Conservation (phyloP, 1,284 basidiomycete genomes). For the Ustilago nuda region DNA sequence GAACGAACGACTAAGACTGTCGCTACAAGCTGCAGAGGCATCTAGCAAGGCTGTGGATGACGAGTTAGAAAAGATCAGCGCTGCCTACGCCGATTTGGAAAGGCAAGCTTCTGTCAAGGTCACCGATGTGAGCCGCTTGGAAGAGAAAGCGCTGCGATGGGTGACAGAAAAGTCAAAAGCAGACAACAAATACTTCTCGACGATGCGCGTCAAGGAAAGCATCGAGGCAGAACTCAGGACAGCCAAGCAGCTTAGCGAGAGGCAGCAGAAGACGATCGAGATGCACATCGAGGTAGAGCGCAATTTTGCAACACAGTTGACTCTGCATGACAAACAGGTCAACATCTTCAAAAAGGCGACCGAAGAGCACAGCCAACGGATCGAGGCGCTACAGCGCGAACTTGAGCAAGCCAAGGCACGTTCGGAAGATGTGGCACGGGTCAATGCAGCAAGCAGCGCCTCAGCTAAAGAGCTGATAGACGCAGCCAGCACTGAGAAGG, state of each 20-base stretch:
- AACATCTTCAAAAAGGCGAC: slow-evolving; percentile 61
- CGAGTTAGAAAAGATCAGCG: slow-evolving; percentile 87
- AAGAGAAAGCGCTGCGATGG: slow-evolving; percentile 77
- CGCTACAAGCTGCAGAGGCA: slow-evolving; percentile 54
- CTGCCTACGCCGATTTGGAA: slow-evolving; percentile 88
- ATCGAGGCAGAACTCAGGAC: slow-evolving; percentile 81
- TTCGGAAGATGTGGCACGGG: slow-evolving; percentile 36
- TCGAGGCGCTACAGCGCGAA: slow-evolving; percentile 65
- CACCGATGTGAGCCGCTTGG: slow-evolving; percentile 80
- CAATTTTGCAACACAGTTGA: slow-evolving; percentile 74
- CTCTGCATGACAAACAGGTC: slow-evolving; percentile 73
- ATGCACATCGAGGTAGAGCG: slow-evolving; percentile 78
- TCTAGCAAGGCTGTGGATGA: slow-evolving; percentile 73
- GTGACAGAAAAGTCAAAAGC: slow-evolving; percentile 82
- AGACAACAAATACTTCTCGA: slow-evolving; percentile 92
- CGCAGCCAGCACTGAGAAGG: slow-evolving; percentile 34
- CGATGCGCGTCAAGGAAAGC: slow-evolving; percentile 89
- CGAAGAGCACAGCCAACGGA: slow-evolving; percentile 55
- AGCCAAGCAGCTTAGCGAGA: slow-evolving; percentile 77
- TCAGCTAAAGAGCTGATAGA: slow-evolving; percentile 56
- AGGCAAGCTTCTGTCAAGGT: slow-evolving; percentile 85
- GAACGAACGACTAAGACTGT: slow-evolving; percentile 73
- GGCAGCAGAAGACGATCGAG: slow-evolving; percentile 82
- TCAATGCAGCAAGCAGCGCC: slow-evolving; percentile 43
- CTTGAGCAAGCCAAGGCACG: slow-evolving; percentile 62